These are phyloP conservation scores for Nakazawaea populi DNA, from an alignment of 805 yeast species.

Conservation along the genomic window DNA sequence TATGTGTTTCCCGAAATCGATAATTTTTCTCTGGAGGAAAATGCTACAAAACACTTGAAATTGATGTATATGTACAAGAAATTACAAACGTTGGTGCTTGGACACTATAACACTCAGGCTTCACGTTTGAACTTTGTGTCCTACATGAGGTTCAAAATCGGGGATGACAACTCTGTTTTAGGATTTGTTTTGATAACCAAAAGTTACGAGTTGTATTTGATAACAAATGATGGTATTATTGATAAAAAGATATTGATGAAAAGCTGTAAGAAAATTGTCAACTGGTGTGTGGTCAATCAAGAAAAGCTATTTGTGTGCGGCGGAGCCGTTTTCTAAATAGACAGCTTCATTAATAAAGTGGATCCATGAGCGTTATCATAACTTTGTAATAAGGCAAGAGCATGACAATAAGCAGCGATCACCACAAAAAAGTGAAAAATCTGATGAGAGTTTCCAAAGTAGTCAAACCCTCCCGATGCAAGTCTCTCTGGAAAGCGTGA, in stretches of 20 bases:
- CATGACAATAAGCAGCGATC: slow-evolving; percentile 70
- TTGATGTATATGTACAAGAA: slow-evolving; percentile 9
- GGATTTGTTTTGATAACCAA: slow-evolving; percentile 24
- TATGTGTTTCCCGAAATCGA: slow-evolving; percentile 26
- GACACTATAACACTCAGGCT: background rate
- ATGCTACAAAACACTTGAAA: slow-evolving; percentile 3
- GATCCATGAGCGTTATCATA: slow-evolving; percentile 43
- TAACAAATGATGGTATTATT: slow-evolving; percentile 49
- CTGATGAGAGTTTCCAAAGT: slow-evolving; percentile 80
- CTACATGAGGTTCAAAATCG: slow-evolving; percentile 19
- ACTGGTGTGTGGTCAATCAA: slow-evolving; percentile 73
- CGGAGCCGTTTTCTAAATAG: slow-evolving; percentile 56
- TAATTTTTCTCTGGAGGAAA: background rate
- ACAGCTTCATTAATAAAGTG: background rate
- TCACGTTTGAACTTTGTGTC: slow-evolving; percentile 16
- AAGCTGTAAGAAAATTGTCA: slow-evolving; percentile 58
- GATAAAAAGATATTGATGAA: slow-evolving; percentile 51
- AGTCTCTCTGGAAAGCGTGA: slow-evolving; percentile 70
- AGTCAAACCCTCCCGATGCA: slow-evolving; percentile 58
- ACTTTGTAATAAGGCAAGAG: slow-evolving; percentile 52
- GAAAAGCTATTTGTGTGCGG: slow-evolving; percentile 65
- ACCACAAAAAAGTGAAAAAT: slow-evolving; percentile 77
- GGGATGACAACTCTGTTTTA: slow-evolving; percentile 13
- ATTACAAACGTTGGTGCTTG: slow-evolving; percentile 6
- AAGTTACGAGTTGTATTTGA: slow-evolving; percentile 55